Percentiles rank a stretch among this genome's conserved stretches.
These are phyloP conservation scores for Aspergillus sparsus DNA, from an alignment of 495 filamentous ascomycete genomes.

Conservation along the genomic window DNA sequence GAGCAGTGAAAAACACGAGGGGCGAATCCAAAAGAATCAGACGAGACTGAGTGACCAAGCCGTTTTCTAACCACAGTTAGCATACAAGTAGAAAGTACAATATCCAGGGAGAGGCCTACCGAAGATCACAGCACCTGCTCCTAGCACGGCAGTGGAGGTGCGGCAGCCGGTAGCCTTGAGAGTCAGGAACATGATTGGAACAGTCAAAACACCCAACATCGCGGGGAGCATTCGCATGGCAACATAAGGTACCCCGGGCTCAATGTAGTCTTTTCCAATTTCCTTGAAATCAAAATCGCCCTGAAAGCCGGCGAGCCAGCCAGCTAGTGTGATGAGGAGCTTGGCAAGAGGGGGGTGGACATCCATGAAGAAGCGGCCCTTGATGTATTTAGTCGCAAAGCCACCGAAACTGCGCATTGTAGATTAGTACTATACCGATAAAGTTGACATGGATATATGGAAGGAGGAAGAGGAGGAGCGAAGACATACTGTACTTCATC, in stretches of 20 bases:
- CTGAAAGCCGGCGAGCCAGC: constrained; percentile 93
- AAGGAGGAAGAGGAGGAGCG: background rate
- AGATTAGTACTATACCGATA: constrained; percentile 13
- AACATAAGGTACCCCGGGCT: constrained; percentile 93
- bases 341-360: constrained; percentile 98
- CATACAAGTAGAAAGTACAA: background rate
- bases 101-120: constrained; percentile 52
- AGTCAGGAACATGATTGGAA: constrained; percentile 91
- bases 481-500: constrained; percentile 93
- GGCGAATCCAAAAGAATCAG: constrained; percentile 96
- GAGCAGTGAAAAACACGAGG: constrained; percentile 86
- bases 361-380: constrained; percentile 98
- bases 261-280: constrained; percentile 97
- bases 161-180: constrained; percentile 89
- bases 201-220: constrained; percentile 78
- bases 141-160: constrained; percentile 77
- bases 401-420: constrained; percentile 76
- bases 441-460: background rate
- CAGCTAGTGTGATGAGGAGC: constrained; percentile 89
- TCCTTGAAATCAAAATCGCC: constrained; percentile 99
- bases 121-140: constrained; percentile 84
- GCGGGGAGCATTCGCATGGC: constrained; percentile 95
- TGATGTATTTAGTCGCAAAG: constrained; percentile 98
- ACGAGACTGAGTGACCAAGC: constrained; percentile 88
- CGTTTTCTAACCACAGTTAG: constrained; percentile 69